Evolutionary conservation across 225 moss, liverwort and hornwort genomes (phyloP).

Genomic region (Straminergon stramineum): DNA sequence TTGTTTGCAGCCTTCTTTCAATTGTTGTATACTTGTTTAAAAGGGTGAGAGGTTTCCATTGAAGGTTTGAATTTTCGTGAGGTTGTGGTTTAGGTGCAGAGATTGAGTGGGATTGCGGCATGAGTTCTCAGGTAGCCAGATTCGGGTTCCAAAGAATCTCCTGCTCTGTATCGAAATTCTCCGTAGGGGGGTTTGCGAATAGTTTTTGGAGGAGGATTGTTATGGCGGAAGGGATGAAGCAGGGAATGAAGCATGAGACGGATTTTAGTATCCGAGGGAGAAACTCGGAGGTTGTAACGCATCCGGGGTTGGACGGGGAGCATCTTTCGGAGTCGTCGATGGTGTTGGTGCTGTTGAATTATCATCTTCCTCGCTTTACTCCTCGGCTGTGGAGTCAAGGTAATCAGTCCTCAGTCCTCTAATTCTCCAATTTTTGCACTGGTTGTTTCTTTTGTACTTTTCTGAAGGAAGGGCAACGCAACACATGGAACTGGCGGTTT

Average conservation of each 20-base stretch:
- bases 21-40: background rate
- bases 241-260: constrained; percentile 20
- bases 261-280: constrained; percentile 21
- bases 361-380: constrained; percentile 59
- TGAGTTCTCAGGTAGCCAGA: background rate
- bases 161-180: background rate
- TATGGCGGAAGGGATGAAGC: constrained; percentile 12
- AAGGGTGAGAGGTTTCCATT: background rate
- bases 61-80: background rate
- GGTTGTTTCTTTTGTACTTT: background rate
- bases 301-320: background rate
- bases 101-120: background rate
- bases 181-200: background rate
- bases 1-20: background rate
- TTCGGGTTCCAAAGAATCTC: background rate
- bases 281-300: background rate
- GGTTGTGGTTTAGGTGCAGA: background rate
- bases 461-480: background rate
- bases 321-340: background rate
- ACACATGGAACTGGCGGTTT: background rate
- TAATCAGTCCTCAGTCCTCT: constrained; percentile 1
- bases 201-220: background rate
- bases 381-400: constrained; percentile 75
- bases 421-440: background rate
- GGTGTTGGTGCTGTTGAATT: constrained; percentile 73